These are phyloP conservation scores for Skeletonema costatum DNA, from an alignment of 108 stramenopile genomes.

Conservation along the genomic window DNA sequence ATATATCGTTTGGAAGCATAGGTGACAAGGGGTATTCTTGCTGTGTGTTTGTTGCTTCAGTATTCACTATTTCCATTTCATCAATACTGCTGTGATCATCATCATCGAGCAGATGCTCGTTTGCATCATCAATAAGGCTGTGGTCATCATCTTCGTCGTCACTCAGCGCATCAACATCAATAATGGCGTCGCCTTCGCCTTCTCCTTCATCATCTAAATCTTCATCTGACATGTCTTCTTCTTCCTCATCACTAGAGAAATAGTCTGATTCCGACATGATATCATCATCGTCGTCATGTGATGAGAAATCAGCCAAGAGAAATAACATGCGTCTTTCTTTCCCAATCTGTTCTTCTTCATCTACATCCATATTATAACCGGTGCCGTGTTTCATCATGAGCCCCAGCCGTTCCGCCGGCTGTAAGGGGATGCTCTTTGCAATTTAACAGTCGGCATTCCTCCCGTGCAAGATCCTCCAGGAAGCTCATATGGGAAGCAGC, in stretches of 20 bases:
- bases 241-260: slow-evolving; percentile 5
- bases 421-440: slow-evolving; percentile 7
- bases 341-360: slow-evolving; percentile 56
- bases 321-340: slow-evolving; percentile 46
- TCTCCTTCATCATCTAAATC: slow-evolving; percentile 9
- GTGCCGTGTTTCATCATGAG: neutral
- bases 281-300: slow-evolving; percentile 16
- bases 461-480: slow-evolving; percentile 23
- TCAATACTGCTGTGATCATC: neutral
- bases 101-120: neutral
- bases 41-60: neutral
- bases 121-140: neutral
- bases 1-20: slow-evolving; percentile 1
- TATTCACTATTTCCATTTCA: neutral
- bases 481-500: slow-evolving; percentile 15
- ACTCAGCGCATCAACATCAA: slow-evolving; percentile 5
- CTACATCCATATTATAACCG: slow-evolving; percentile 56
- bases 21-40: neutral
- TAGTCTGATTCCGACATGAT: slow-evolving; percentile 12
- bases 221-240: neutral
- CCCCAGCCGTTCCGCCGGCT: neutral
- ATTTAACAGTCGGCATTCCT: slow-evolving; percentile 15
- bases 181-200: neutral
- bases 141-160: slow-evolving; percentile 1
- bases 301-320: slow-evolving; percentile 22